Base-by-base conservation (phyloP, 2,329 filamentous ascomycete genomes). In the Rugonectria rugulosa region DNA sequence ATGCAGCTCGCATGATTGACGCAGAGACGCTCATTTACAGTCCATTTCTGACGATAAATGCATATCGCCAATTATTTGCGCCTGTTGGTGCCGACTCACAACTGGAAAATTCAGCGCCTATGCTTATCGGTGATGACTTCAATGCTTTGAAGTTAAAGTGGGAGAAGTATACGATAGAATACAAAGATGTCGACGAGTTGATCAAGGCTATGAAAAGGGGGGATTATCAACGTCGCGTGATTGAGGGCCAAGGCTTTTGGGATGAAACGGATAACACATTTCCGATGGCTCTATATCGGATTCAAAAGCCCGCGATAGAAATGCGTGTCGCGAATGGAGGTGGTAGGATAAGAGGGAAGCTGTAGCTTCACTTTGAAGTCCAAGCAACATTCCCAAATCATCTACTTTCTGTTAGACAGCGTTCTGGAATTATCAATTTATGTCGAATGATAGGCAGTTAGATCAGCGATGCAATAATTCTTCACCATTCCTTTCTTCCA, bases 121-220 rank as follows among this genome's bases (percentile, higher is more conserved):
- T 63, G 3, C 42, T 66, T 12, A 54, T 68, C 10, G 63, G 65
- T 31, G 62, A 67, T 7, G 66, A 68, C 11, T 64, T 65, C n/a
- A 68, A 67, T 23, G 57, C 64, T 0, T 51, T 67, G 4, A 57
- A 52, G 36, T 23, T 63, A 4, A 67, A 67, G 41, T 67, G 64
- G 64, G 64, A 67, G 32, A 67, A 66, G 47, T 49, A 57, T 11
- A 67, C 64, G 1, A 17, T 44, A 1, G 64, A 67, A 23, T 53
- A 64, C 21, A 56, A 54, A 36, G 51, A 66, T n/a, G 64, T 67
- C 10, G 64, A 66, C 9, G 40, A 36, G 1, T 26, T 67, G 21
- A 63, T 67, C 6, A 64, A 56, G 23, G 53, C 47, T 7, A 54
- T 59, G 12, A 55, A 48, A 29, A 7, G 27, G 1, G 47, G 50